These are phyloP conservation scores for Candida sp. DNA, from an alignment of 1,139 yeast genomes.

Conservation along the genomic window DNA sequence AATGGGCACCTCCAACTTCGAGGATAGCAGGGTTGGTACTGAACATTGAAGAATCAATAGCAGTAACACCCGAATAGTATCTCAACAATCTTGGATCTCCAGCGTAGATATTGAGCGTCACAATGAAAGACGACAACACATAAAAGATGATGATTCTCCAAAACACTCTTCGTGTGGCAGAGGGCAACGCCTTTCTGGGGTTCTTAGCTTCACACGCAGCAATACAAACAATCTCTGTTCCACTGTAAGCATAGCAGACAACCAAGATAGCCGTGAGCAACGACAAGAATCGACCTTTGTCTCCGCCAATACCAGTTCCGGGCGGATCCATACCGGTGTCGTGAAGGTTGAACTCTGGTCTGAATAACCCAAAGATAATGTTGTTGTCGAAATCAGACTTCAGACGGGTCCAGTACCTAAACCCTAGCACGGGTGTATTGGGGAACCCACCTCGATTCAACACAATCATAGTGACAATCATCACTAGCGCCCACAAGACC, in stretches of 20 bases:
- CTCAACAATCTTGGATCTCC: constrained; percentile 75
- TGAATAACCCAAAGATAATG: constrained; percentile 69
- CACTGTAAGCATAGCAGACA: constrained; percentile 77
- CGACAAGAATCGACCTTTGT: constrained; percentile 66
- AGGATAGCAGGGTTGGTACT: constrained; percentile 35
- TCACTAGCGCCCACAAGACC: constrained; percentile 53
- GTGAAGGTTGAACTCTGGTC: constrained; percentile 66
- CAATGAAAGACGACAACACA: constrained; percentile 69
- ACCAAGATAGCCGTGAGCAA: constrained; percentile 65
- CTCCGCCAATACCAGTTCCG: constrained; percentile 61
- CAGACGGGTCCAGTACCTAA: constrained; percentile 63
- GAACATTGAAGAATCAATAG: constrained; percentile 27
- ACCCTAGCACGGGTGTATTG: constrained; percentile 51
- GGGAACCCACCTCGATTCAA: constrained; percentile 60
- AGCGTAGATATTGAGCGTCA: constrained; percentile 72
- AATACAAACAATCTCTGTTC: constrained; percentile 82
- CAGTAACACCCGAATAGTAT: constrained; percentile 46
- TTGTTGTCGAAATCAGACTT: constrained; percentile 53
- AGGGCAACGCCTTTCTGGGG: constrained; percentile 79
- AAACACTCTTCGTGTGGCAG: constrained; percentile 77
- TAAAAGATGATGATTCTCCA: constrained; percentile 75
- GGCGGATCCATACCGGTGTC: constrained; percentile 54
- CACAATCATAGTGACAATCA: constrained; percentile 69
- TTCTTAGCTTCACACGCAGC: constrained; percentile 89
- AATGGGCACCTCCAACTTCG: constrained; percentile 45